Evolutionary conservation across 1,284 basidiomycete species (phyloP).

Genomic region (Ceratobasidium sp.): DNA sequence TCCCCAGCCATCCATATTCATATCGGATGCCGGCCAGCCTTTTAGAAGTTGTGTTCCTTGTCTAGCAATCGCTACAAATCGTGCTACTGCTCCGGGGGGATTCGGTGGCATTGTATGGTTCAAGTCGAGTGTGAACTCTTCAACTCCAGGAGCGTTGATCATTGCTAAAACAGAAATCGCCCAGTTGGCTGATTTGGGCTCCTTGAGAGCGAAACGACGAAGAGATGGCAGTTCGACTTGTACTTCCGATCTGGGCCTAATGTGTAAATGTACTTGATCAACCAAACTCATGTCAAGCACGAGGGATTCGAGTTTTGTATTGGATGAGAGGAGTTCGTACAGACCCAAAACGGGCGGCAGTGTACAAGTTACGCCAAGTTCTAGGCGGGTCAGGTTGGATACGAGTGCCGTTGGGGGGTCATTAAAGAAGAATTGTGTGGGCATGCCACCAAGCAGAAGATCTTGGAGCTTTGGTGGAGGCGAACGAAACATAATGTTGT

Average conservation of each 20-base stretch:
- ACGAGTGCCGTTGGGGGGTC: neutral
- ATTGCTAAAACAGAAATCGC: neutral
- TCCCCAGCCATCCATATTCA: neutral
- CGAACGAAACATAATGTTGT: neutral
- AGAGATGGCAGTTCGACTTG: neutral
- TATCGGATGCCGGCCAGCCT: neutral
- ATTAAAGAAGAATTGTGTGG: neutral
- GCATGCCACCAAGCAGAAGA: neutral
- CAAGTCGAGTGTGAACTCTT: neutral
- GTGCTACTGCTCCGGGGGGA: too few relatives aligned
- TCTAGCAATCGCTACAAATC: neutral
- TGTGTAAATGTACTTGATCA: too few relatives aligned
- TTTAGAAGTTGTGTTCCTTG: neutral
- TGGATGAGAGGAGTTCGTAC: neutral
- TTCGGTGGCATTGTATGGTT: neutral
- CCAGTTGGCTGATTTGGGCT: neutral
- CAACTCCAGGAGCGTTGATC: neutral
- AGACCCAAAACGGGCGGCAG: neutral
- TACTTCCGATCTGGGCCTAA: neutral
- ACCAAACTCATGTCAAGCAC: neutral
- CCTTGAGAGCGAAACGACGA: neutral
- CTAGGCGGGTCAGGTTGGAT: neutral
- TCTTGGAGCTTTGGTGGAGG: neutral
- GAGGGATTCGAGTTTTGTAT: neutral
- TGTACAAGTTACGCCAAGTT: neutral